These are phyloP conservation scores for Didymellaceae sp. DNA, from an alignment of 2,329 filamentous ascomycete genomes.

Conservation along the genomic window DNA sequence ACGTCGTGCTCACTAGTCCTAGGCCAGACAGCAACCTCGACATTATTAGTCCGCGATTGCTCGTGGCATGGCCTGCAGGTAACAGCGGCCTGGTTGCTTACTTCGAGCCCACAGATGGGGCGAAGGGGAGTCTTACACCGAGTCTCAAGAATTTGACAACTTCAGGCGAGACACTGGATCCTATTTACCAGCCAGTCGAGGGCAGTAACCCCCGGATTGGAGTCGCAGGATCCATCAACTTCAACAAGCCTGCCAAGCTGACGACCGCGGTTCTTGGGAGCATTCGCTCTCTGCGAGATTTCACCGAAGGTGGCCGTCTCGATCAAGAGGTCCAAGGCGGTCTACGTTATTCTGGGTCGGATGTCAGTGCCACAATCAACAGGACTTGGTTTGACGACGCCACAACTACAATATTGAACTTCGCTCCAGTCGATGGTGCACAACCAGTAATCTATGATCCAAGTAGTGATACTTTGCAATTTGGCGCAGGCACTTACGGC, in stretches of 20 bases:
- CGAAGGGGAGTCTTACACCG: constrained; percentile 62
- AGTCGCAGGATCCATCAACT: constrained; percentile 60
- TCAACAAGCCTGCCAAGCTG: constrained; percentile 65
- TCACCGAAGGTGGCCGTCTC: constrained; percentile 62
- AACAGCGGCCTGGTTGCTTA: constrained; percentile 66
- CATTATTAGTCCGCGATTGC: constrained; percentile 63
- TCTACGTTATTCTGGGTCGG: constrained; percentile 51
- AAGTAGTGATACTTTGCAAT: constrained; percentile 42
- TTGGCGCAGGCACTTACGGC: constrained; percentile 62
- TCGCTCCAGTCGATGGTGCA: constrained; percentile 43
- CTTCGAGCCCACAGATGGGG: constrained; percentile 62
- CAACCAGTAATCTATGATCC: constrained; percentile 46
- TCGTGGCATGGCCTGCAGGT: constrained; percentile 69
- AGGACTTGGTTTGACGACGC: constrained; percentile 68
- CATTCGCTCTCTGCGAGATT: constrained; percentile 68
- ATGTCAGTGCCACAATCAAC: constrained; percentile 57
- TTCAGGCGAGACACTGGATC: constrained; percentile 53
- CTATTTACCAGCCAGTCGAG: constrained; percentile 50
- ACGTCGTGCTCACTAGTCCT: constrained; percentile 68
- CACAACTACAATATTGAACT: constrained; percentile 62
- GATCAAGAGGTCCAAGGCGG: constrained; percentile 62
- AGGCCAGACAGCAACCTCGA: constrained; percentile 60
- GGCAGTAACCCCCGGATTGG: constrained; percentile 57
- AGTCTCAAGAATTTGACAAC: constrained; percentile 58
- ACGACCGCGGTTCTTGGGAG: constrained; percentile 66